Evolutionary conservation across 2,329 filamentous ascomycete genomes (phyloP), one percentile per base, ranked within the genome.

Genomic region (Torrubiella hemipterigena): DNA sequence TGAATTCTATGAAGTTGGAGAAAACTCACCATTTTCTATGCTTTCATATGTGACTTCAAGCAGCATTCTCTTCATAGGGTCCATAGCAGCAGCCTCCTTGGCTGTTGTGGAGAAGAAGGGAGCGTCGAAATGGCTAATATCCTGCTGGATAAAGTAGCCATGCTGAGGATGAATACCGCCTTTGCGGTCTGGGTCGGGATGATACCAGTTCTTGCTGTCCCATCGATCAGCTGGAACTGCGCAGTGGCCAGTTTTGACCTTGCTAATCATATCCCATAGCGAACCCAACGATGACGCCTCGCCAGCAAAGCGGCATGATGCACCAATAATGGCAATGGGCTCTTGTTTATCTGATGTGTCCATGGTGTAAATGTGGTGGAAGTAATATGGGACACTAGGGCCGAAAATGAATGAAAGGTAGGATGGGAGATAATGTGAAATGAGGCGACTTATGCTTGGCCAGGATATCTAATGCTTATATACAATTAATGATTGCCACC

Each of bases 11-110:
- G 14, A n/a, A 1, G 5, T 33, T 61, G 2, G 59, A 7, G 3
- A n/a, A 9, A n/a, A 30, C 45, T 26, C 35, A 54, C 55, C 39
- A 31, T 41, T 44, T 31, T 43, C 44, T 17, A 50, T 35, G 12
- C 38, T 38, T 32, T 50, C 47, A 28, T 42, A 53, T 2, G 37
- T 38, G 7, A 42, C 40, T 27, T 51, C 47, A 3, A 49, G 38
- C 18, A 43, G 35, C 27, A 46, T 36, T 9, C 49, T 32, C 30
- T 52, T 45, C 28, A 48, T 44, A 3, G 50, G 50, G 17, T 54
- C 50, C 38, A 52, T 46, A 7, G 28, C 30, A 13, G 34, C 31
- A 18, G 45, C 48, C 23, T 52, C 44, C 3, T 30, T 34, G 4
- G 37, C 27, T 3, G 39, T 37, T 11, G 43, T 39, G 6, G 30